These are phyloP conservation scores for Cucumis melo DNA, from an alignment of 306 rosid genomes.

Conservation along the genomic window DNA sequence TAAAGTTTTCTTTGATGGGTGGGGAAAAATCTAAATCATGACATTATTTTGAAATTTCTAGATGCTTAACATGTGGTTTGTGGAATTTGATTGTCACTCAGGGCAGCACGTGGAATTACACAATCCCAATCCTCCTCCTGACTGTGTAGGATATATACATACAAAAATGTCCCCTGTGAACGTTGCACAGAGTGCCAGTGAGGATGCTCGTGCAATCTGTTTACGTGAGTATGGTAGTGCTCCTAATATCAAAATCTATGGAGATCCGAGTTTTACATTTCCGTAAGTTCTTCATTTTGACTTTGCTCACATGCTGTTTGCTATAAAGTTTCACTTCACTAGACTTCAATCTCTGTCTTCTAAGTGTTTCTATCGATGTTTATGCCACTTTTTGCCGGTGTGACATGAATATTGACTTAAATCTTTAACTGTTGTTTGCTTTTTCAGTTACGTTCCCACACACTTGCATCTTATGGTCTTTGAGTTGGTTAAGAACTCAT, in stretches of 20 bases:
- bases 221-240: conserved; percentile 77
- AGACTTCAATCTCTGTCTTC: background rate
- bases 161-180: conserved; percentile 81
- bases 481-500: conserved; percentile 89
- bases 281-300: conserved; percentile 48
- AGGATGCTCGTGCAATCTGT: conserved; percentile 81
- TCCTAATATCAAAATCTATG: conserved; percentile 59
- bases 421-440: background rate
- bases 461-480: conserved; percentile 97
- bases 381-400: background rate
- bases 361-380: background rate
- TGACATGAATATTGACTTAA: background rate
- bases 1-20: background rate
- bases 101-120: conserved; percentile 99
- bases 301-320: background rate
- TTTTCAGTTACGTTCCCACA: conserved; percentile 69
- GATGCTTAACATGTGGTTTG: conserved; percentile 2
- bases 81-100: conserved; percentile 21
- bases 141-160: conserved; percentile 74
- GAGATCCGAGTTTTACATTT: conserved; percentile 76
- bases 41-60: background rate
- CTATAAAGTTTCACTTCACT: background rate
- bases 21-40: background rate
- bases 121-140: conserved; percentile 77
- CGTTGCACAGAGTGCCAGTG: conserved; percentile 64